Conservation (phyloP, 2,329 filamentous ascomycete genomes). For the Phaeosphaeriaceae sp. region DNA sequence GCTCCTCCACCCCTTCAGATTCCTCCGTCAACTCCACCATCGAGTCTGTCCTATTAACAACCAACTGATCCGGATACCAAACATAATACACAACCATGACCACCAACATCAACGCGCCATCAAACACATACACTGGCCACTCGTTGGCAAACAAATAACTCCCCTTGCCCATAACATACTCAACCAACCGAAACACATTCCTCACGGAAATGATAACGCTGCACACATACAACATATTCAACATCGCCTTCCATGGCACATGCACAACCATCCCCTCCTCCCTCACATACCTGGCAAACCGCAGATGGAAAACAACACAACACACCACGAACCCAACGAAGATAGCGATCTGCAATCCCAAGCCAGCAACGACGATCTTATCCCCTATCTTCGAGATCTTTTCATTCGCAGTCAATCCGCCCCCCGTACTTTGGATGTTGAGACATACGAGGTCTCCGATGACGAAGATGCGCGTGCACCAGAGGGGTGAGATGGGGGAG, state of each 20-base stretch:
- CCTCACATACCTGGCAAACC: slow-evolving; percentile 43
- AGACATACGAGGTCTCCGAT: slow-evolving; percentile 60
- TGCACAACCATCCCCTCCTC: slow-evolving; percentile 1
- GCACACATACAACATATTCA: slow-evolving; percentile 46
- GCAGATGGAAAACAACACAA: slow-evolving; percentile 56
- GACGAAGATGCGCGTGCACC: slow-evolving; percentile 63
- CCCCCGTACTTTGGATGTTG: slow-evolving; percentile 56
- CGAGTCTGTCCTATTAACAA: background rate
- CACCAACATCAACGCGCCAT: slow-evolving; percentile 54
- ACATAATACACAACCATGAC: slow-evolving; percentile 14
- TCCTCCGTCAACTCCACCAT: slow-evolving; percentile 13
- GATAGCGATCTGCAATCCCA: slow-evolving; percentile 64
- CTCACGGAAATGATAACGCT: slow-evolving; percentile 52
- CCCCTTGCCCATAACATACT: slow-evolving; percentile 47
- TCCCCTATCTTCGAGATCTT: slow-evolving; percentile 9
- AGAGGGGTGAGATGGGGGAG: slow-evolving; percentile 50
- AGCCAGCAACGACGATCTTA: slow-evolving; percentile 59
- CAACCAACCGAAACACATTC: slow-evolving; percentile 55
- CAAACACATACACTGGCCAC: slow-evolving; percentile 60
- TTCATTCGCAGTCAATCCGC: slow-evolving; percentile 43
- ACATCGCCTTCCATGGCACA: slow-evolving; percentile 39
- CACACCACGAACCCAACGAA: slow-evolving; percentile 63
- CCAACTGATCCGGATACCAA: slow-evolving; percentile 15
- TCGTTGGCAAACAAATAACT: slow-evolving; percentile 58
- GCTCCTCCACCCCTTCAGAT: background rate